Conservation (phyloP, 352 stramenopile species). For the Phytophthora citricola region DNA sequence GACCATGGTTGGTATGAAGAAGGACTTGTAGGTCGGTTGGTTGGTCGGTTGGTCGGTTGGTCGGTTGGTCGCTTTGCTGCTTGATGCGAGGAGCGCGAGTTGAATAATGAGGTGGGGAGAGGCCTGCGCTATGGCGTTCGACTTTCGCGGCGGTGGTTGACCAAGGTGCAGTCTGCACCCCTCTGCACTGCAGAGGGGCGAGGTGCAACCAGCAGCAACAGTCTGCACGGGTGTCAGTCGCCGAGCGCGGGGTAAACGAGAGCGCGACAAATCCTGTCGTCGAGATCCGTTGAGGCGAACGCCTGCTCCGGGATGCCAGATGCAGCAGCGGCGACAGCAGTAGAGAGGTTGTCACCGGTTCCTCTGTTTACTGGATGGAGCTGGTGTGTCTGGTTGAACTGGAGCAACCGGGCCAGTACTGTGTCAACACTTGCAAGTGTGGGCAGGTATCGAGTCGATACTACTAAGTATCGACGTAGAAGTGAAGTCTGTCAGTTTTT, state of each 20-base stretch:
- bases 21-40: background rate
- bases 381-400: background rate
- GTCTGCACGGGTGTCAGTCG: slow-evolving; percentile 4
- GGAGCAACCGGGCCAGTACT: too few species aligned
- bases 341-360: background rate
- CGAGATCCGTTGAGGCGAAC: slow-evolving; percentile 11
- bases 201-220: slow-evolving; percentile 15
- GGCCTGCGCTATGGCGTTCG: background rate
- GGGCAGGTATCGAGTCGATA: background rate
- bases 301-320: slow-evolving; percentile 19
- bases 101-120: slow-evolving; percentile 8
- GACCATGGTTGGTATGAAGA: slow-evolving; percentile 11
- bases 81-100: slow-evolving; percentile 21
- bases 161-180: background rate
- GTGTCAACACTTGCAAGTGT: background rate
- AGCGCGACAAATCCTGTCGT: slow-evolving; percentile 24
- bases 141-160: background rate
- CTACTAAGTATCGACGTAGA: background rate
- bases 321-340: slow-evolving; percentile 10
- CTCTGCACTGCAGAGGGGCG: background rate
- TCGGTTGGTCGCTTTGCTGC: slow-evolving; percentile 2
- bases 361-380: background rate
- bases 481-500: slow-evolving; percentile 1
- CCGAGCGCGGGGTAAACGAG: background rate
- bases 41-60: too few species aligned